Percentiles rank a stretch among this genome's conserved stretches.
phyloP scores from a whole-genome alignment of 208 protist genomes.

The Leptomonas pyrrhocoris region DNA sequence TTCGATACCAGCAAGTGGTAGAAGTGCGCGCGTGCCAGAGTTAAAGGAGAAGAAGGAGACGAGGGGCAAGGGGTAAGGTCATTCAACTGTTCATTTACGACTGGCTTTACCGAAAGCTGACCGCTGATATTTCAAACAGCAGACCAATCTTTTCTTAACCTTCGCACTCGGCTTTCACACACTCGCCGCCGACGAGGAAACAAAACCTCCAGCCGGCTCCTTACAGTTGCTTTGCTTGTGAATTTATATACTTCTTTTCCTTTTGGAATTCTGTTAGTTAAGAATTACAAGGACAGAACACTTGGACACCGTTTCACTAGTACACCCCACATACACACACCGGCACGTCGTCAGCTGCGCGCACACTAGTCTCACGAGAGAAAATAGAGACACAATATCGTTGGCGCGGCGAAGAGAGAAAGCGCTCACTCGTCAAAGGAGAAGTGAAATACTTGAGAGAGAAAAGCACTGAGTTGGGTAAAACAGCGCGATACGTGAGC shows the following conservation, averaged over 20 bases:
- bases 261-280: slow-evolving; percentile 16
- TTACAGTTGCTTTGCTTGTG: not conserved
- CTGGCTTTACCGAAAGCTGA: too few species aligned
- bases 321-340: not conserved
- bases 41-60: too few species aligned
- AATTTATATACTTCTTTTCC: not conserved
- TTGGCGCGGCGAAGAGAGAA: slow-evolving; percentile 7
- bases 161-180: too few species aligned
- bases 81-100: too few species aligned
- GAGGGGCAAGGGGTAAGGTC: too few species aligned
- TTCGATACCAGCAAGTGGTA: too few species aligned
- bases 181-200: too few species aligned
- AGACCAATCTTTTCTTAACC: too few species aligned
- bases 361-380: not conserved
- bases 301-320: not conserved
- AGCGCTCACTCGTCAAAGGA: not conserved
- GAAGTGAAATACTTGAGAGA: slow-evolving; percentile 18
- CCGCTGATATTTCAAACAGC: too few species aligned
- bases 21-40: too few species aligned
- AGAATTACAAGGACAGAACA: slow-evolving; percentile 20
- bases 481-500: not conserved
- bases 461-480: not conserved
- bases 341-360: not conserved
- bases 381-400: not conserved
- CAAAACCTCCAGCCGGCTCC: too few species aligned